These are phyloP conservation scores for Fusarium succisae DNA, from an alignment of 2,329 filamentous ascomycete genomes.

Conservation along the genomic window DNA sequence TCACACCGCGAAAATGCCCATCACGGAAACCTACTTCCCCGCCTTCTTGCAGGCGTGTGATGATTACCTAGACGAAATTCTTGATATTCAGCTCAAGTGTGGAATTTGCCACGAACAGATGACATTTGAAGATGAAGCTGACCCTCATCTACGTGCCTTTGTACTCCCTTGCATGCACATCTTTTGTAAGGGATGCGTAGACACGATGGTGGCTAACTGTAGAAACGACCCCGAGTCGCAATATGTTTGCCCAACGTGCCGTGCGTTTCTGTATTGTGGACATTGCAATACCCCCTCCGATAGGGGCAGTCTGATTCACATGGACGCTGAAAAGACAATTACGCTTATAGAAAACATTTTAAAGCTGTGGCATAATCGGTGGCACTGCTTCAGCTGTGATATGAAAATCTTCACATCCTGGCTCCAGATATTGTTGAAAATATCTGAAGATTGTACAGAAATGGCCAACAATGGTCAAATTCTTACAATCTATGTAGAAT, in stretches of 20 bases:
- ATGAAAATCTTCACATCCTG: too few relatives aligned
- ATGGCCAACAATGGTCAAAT: not conserved
- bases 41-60: not conserved
- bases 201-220: not conserved
- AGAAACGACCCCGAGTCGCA: accelerated
- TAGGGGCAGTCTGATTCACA: not conserved
- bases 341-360: not conserved
- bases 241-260: not conserved
- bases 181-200: not conserved
- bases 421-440: not conserved
- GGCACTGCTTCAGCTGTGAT: not conserved
- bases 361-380: not conserved
- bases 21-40: not conserved
- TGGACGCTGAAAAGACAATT: not conserved
- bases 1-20: not conserved
- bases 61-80: accelerated
- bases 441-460: not conserved
- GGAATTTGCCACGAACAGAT: not conserved
- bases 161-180: not conserved
- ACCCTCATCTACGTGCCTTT: not conserved
- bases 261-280: not conserved
- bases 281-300: not conserved
- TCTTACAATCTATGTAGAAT: not conserved
- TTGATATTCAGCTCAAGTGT: not conserved
- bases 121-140: not conserved